Base-by-base conservation (phyloP, 768 basidiomycete genomes). In the Mycena galericulata region DNA sequence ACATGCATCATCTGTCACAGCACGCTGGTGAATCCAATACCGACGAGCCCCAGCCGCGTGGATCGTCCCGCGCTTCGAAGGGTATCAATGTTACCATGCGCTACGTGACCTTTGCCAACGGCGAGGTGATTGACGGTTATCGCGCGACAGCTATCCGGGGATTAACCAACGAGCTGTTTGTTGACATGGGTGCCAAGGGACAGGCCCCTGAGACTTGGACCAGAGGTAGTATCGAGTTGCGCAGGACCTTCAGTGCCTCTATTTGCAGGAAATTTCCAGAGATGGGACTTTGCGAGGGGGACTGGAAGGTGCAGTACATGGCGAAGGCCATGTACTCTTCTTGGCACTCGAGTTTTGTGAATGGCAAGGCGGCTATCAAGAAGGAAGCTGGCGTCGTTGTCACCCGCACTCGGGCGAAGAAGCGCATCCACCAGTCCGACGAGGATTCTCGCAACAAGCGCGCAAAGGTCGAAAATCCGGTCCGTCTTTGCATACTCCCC, bases 271-370 rank as follows among this genome's bases (percentile, higher is more conserved):
- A 47, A 10, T 67, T 55, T 38, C 66, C 66, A 7, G 59, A 67
- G 59, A 51, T 67, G 46, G 49, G 47, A 3, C 32, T 61, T 29
- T 67, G 66, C 18, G 59, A 26, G 4, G 24, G 62, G 9, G 41
- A 67, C 32, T 67, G 59, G 59, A 67, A 67, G 58, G 45, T 60
- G 18, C 46, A 43, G n/a, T 60, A 60, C 22, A 34, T 60, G 40
- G 46, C 34, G 18, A 67, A 45, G 22, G 38, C 40, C 4, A 40
- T 59, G 49, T 67, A 67, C 43, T 40, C 65, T 4, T 10, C 20
- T 22, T 67, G 65, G 65, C 29, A 47, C 29, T 10, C 8, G n/a
- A 57, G 17, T 32, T 20, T 30, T 34, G 15, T 36, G 34, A n/a
- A 2, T 41, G 24, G 12, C 3, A 18, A 8, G 2, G 17, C 3